Conservation (phyloP, 1,284 basidiomycete genomes). For the Moesziomyces antarcticus region DNA sequence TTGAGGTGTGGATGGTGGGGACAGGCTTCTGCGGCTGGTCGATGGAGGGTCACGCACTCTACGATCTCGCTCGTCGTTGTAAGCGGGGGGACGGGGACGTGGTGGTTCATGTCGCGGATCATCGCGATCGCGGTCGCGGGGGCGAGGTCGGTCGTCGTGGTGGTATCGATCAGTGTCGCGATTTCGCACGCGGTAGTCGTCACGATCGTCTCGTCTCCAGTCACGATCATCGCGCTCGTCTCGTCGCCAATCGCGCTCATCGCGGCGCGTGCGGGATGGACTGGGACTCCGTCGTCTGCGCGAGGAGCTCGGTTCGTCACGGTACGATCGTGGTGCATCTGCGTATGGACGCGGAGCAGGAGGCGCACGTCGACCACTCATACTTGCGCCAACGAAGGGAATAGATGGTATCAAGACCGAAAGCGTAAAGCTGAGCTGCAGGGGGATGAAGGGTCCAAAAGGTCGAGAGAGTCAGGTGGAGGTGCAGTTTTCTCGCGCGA, state of each 20-base stretch:
- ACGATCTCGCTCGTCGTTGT: conserved; percentile 6
- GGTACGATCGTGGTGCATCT: background rate
- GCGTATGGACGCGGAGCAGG: conserved; percentile 20
- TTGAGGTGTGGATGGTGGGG: background rate
- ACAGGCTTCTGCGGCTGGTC: background rate
- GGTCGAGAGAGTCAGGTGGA: conserved; percentile 12
- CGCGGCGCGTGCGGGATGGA: conserved; percentile 5
- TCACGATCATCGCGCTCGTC: conserved; percentile 17
- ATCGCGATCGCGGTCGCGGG: conserved; percentile 9
- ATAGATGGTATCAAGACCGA: too few relatives aligned
- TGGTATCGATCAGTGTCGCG: background rate
- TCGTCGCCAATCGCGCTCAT: conserved; percentile 19
- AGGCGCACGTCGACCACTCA: conserved; percentile 30
- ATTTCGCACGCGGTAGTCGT: conserved; percentile 1
- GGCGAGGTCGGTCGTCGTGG: conserved; percentile 12
- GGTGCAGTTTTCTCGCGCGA: conserved; percentile 24
- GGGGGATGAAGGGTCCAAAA: conserved; percentile 8
- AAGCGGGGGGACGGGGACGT: conserved; percentile 12
- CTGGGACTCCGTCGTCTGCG: conserved; percentile 27
- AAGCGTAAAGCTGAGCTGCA: too few relatives aligned
- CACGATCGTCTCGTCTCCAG: conserved; percentile 11
- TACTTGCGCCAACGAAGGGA: background rate
- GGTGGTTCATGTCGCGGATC: conserved; percentile 12
- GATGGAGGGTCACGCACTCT: too few relatives aligned
- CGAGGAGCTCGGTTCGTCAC: conserved; percentile 10